Evolutionary conservation across 441 rosid species (phyloP).

Genomic region (Aleurites moluccanus): DNA sequence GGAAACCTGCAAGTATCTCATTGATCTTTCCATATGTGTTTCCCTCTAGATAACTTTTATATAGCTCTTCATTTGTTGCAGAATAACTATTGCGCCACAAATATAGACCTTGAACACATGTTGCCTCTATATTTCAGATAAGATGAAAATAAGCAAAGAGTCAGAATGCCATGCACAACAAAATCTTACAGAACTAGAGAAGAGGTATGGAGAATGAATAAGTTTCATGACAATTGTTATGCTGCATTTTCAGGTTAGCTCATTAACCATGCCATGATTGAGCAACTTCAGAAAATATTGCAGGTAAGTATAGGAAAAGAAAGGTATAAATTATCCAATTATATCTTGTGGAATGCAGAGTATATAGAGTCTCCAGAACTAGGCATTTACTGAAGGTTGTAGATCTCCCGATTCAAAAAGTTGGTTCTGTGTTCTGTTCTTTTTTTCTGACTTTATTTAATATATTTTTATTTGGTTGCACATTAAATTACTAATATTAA

Average conservation of each 20-base stretch:
- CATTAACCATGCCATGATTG: not conserved
- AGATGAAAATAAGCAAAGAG: not conserved
- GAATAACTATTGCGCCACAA: constrained; percentile 69
- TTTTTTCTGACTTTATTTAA: not conserved
- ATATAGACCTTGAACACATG: constrained; percentile 56
- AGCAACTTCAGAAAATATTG: not conserved
- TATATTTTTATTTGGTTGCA: not conserved
- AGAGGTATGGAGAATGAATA: not conserved
- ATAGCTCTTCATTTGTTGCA: constrained; percentile 72
- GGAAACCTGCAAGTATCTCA: constrained; percentile 68
- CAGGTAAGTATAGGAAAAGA: not conserved
- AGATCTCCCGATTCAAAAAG: not conserved
- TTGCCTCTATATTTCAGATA: constrained; percentile 37
- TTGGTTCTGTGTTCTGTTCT: not conserved
- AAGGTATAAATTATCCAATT: not conserved
- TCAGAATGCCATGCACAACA: constrained; percentile 15
- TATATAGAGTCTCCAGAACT: not conserved
- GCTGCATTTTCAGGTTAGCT: not conserved
- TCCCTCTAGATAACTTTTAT: constrained; percentile 53
- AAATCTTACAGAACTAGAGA: too few relatives aligned
- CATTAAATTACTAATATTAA: not conserved
- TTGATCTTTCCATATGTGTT: constrained; percentile 49
- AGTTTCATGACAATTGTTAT: not conserved
- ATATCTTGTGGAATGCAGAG: not conserved
- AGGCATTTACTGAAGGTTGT: not conserved